Base-by-base conservation (phyloP, 495 filamentous ascomycete genomes). In the Podospora tetraspora region DNA sequence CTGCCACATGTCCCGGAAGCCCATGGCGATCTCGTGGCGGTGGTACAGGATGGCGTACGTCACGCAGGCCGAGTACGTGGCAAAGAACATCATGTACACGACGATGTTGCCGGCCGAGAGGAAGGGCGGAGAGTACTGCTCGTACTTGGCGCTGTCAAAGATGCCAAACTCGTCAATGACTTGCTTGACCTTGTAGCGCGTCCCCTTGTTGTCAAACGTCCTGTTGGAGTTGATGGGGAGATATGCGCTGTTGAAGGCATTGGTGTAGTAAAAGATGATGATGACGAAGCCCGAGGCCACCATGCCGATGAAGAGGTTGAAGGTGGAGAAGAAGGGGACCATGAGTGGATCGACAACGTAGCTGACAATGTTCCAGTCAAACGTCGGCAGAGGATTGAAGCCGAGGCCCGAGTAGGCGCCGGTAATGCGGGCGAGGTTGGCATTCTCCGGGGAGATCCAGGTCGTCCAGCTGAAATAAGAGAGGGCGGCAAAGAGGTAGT, bases 261-360 rank as follows among this genome's bases (percentile, higher is more conserved):
- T 81, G 25, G 74, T 75, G 67, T 76, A 79, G 73, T 77, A 82
- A 16, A 82, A 27, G 3, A 66, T 75, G 0, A 75, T 52, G 34
- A 81, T 74, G 63, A 81, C 62, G 67, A 75, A 72, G 59, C 71
- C 68, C 24, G 72, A 70, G 19, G 77, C 30, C 27, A 74, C 64
- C 22, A 66, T 70, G 22, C 80, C 80, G 60, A 78, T 16, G 66
- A 80, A 78, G 21, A 71, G 70, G 70, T 82, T 82, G 70, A 81
- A 73, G 12, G 78, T 82, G 1, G 79, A 78, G 59, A 81, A 82
- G 74, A 78, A 79, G 24, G 80, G 80, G 24, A 80, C 71, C 79
- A 81, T 80, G 13, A 82, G 71, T 1, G 80, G 80, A 32, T 82
- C 80, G 43, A 67, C 61, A 57, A 61, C 66, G 76, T 19, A 77